A percentile compares a stretch with the other conserved stretches of the same genome.
These are phyloP conservation scores for Musa schizocarpa DNA, from an alignment of 176 grass and related monocot species.

Conservation along the genomic window DNA sequence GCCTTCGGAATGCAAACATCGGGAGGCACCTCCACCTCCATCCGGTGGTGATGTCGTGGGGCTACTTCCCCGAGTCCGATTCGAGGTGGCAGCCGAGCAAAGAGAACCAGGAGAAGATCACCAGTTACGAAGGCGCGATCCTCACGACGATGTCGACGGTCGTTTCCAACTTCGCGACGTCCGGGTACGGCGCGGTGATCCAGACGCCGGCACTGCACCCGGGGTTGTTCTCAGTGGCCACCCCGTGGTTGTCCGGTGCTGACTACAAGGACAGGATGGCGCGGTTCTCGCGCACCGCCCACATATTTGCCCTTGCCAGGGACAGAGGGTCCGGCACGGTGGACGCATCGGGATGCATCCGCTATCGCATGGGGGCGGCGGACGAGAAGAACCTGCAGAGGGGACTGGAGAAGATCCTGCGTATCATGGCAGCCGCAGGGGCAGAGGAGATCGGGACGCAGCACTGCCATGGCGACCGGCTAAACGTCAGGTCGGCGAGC, in stretches of 20 bases:
- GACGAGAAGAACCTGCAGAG: constrained; percentile 12
- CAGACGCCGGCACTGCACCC: constrained; percentile 24
- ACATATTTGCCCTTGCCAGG: constrained; percentile 17
- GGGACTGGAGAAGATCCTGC: constrained; percentile 3
- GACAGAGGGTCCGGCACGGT: constrained; percentile 11
- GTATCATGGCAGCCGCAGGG: constrained; percentile 15
- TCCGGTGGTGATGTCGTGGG: constrained; percentile 24
- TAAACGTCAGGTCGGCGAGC: background rate
- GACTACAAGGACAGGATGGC: constrained; percentile 20
- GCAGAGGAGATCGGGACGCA: constrained; percentile 23
- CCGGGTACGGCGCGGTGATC: background rate
- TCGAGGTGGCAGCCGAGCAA: background rate
- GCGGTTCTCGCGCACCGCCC: constrained; percentile 15
- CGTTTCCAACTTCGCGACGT: background rate
- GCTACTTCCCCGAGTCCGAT: constrained; percentile 4
- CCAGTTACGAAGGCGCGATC: constrained; percentile 16
- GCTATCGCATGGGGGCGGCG: background rate
- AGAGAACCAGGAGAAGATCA: background rate
- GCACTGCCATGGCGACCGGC: constrained; percentile 6
- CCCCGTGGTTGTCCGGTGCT: constrained; percentile 4
- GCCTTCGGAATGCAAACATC: constrained; percentile 18
- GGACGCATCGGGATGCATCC: background rate
- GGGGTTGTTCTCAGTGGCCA: constrained; percentile 21
- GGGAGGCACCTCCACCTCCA: constrained; percentile 26
- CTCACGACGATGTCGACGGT: constrained; percentile 9